Evolutionary conservation across 2,329 filamentous ascomycete species (phyloP).

Genomic region (Ilyonectria robusta): DNA sequence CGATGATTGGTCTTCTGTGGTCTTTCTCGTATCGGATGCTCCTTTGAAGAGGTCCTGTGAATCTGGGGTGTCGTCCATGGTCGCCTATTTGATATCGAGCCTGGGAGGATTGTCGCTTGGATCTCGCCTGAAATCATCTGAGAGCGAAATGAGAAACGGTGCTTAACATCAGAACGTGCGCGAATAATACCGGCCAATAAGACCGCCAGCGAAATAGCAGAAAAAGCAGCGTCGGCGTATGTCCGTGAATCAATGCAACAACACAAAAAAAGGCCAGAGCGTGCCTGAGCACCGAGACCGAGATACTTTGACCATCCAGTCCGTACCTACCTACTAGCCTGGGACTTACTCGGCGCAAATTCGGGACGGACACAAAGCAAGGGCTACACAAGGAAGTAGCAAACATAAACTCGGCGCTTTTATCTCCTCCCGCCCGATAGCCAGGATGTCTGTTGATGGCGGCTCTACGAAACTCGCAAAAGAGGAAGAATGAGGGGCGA

Average conservation of each 20-base stretch:
- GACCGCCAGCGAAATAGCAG: background rate
- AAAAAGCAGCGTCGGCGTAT: constrained; percentile 8
- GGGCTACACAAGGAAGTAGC: background rate
- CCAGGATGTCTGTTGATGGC: background rate
- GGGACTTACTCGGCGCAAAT: constrained; percentile 13
- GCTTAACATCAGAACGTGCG: background rate
- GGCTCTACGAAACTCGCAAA: background rate
- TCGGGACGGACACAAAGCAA: background rate
- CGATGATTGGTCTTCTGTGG: constrained; percentile 20
- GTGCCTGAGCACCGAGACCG: constrained; percentile 1
- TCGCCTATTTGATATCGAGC: background rate
- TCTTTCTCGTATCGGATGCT: constrained; percentile 18
- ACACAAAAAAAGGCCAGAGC: constrained; percentile 11
- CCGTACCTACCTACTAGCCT: background rate
- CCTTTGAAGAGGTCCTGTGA: constrained; percentile 8
- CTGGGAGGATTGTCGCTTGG: background rate
- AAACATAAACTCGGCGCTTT: background rate
- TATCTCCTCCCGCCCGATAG: background rate
- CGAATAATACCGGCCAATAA: constrained; percentile 5
- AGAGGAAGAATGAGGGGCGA: background rate
- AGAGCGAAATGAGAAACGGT: background rate
- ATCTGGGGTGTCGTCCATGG: background rate
- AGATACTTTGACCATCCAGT: constrained; percentile 4
- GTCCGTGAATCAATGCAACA: constrained; percentile 23
- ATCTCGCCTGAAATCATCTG: background rate